Evolutionary conservation across 768 basidiomycete species (phyloP).

Genomic region (Kwoniella newhampshirensis): DNA sequence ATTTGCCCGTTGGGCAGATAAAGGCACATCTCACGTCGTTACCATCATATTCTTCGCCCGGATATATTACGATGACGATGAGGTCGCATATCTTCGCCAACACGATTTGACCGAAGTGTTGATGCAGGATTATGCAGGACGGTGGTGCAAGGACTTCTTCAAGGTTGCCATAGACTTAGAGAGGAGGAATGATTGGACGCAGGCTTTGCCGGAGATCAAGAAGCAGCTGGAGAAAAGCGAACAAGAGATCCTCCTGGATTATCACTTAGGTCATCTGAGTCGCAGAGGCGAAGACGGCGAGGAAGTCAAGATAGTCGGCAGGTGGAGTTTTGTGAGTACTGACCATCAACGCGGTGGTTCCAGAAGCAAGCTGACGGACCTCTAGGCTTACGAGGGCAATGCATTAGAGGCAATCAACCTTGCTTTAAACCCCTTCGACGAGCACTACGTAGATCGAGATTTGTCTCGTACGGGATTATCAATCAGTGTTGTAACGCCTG

Average conservation of each 20-base stretch:
- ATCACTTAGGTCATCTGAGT: conserved; percentile 64
- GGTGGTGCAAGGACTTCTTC: conserved; percentile 93
- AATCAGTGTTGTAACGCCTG: conserved; percentile 84
- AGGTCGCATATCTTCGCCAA: conserved; percentile 40
- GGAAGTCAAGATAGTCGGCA: conserved; percentile 49
- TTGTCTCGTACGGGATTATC: conserved; percentile 81
- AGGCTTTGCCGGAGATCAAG: conserved; percentile 80
- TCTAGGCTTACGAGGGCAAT: conserved; percentile 85
- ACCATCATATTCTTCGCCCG: conserved; percentile 93
- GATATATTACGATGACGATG: conserved; percentile 59
- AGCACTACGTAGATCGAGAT: conserved; percentile 92
- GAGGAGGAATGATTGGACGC: conserved; percentile 80
- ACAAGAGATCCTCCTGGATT: conserved; percentile 82
- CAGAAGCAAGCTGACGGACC: neutral
- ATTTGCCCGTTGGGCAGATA: conserved; percentile 77
- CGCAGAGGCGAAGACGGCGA: conserved; percentile 25
- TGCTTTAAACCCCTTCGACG: conserved; percentile 85
- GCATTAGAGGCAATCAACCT: conserved; percentile 94
- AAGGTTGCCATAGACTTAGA: conserved; percentile 93
- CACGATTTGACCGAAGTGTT: conserved; percentile 54
- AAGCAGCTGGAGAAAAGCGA: conserved; percentile 75
- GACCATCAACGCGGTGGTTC: neutral
- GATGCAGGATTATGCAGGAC: conserved; percentile 68
- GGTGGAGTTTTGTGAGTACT: conserved; percentile 50
- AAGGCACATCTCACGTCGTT: conserved; percentile 85